Base-by-base conservation (phyloP, 1,284 basidiomycete species). In the Sanghuangporus sanghuang region DNA sequence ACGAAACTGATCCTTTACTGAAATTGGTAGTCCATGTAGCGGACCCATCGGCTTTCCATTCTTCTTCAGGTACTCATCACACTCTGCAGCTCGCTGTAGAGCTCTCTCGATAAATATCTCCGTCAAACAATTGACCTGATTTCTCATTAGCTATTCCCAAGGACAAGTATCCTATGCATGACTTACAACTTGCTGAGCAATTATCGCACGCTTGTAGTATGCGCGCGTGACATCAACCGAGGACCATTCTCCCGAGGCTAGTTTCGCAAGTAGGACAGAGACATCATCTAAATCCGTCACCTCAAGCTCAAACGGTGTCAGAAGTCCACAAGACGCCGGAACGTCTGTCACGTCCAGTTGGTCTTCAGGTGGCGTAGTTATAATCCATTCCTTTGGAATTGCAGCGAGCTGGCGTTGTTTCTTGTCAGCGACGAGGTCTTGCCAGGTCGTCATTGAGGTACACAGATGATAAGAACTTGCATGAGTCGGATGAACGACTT, bases 141-240 rank as follows among this genome's bases (percentile, higher is more conserved):
- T 68, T 62, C 67, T 56, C 32, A 59, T 53, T 57, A n/a, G 35
- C 56, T 54, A 38, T 61, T 53, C 53, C 61, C 16, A 21, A 4
- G 21, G 12, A 61, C 35, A 7, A 61, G 23, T 59, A 32, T 5
- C 6, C 27, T 18, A 4, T 16, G 42, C 44, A 38, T 42, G 57
- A 52, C 87, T 71, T 65, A 92, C 92, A 9, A 92, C 74, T 71
- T 94, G 92, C 65, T 94, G 92, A 0, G 92, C 92, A 56, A 93
- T 75, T 56, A 90, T 79, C 0, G 92, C 89, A 21, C 92, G 79
- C 76, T 93, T 93, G 72, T 85, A 85, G 73, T 89, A 93, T 0
- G 92, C 88, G 3, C 81, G 86, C 0, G 86, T 85, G 42, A 91
- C 89, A 60, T 86, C 82, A 1, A 87, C 78, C 8, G 87, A 80